Evolutionary conservation across 2,329 filamentous ascomycete species (phyloP).

Genomic region (Pestalotiopsis sp.): DNA sequence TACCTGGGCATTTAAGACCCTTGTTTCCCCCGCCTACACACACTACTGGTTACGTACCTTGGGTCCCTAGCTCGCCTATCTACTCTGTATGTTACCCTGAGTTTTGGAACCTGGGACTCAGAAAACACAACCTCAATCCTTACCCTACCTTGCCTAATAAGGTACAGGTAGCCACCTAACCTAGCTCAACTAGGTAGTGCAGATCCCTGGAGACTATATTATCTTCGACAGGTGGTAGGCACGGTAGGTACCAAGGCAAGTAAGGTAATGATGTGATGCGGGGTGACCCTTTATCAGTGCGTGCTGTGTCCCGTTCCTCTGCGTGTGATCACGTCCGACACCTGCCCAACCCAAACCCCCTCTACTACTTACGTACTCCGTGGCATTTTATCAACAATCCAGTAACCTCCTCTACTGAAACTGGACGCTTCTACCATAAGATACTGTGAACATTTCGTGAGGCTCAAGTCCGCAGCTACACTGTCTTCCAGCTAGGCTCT

Average conservation of each 20-base stretch:
- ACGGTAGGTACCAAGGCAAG: background rate
- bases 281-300: slow-evolving; percentile 4
- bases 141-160: too few relatives aligned
- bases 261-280: background rate
- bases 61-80: too few relatives aligned
- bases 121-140: too few relatives aligned
- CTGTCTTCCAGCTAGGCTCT: background rate
- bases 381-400: too few relatives aligned
- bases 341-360: background rate
- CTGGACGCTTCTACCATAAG: background rate
- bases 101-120: too few relatives aligned
- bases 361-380: background rate
- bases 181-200: background rate
- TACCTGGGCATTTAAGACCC: background rate
- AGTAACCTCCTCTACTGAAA: background rate
- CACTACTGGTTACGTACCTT: too few relatives aligned
- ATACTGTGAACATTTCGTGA: background rate
- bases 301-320: background rate
- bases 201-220: background rate
- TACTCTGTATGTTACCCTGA: too few relatives aligned
- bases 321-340: background rate
- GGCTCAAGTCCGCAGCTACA: background rate
- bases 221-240: background rate
- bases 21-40: too few relatives aligned
- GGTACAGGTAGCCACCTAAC: background rate